Conservation (phyloP, 495 filamentous ascomycete genomes). For the Aspergillus ostianus region DNA sequence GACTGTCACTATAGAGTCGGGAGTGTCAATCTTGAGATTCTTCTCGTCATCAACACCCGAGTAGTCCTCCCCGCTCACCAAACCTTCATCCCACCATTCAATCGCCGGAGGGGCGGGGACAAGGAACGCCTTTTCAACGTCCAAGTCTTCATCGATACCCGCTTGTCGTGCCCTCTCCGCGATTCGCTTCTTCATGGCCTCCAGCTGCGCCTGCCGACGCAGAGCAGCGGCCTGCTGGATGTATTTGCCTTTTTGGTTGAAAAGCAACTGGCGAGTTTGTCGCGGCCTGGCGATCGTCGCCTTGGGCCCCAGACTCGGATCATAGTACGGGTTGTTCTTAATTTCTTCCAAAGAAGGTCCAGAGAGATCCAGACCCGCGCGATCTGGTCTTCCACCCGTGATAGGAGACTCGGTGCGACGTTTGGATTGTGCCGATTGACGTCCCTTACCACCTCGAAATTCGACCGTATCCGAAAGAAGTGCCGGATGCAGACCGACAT, state of each 20-base stretch:
- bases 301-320: slow-evolving; percentile 65
- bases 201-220: slow-evolving; percentile 79
- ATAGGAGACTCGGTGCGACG: slow-evolving; percentile 53
- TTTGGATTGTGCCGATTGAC: slow-evolving; percentile 51
- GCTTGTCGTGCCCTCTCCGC: slow-evolving; percentile 80
- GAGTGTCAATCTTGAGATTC: slow-evolving; percentile 69
- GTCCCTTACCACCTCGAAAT: slow-evolving; percentile 58
- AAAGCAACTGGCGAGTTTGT: slow-evolving; percentile 71
- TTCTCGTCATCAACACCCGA: slow-evolving; percentile 60
- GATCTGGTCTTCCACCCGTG: slow-evolving; percentile 40
- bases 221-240: slow-evolving; percentile 88
- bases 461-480: slow-evolving; percentile 70
- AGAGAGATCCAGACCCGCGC: slow-evolving; percentile 65
- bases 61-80: slow-evolving; percentile 74
- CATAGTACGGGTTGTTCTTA: slow-evolving; percentile 82
- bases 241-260: slow-evolving; percentile 97
- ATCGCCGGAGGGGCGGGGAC: slow-evolving; percentile 80
- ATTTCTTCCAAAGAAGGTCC: slow-evolving; percentile 67
- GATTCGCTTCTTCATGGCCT: slow-evolving; percentile 92
- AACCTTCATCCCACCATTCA: slow-evolving; percentile 97
- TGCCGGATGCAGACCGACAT: slow-evolving; percentile 86
- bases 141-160: slow-evolving; percentile 86
- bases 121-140: slow-evolving; percentile 83
- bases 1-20: slow-evolving; percentile 80
- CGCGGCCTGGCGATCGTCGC: slow-evolving; percentile 61